Conservation (phyloP, 1,284 basidiomycete genomes). For the Cryptococcus neoformans region DNA sequence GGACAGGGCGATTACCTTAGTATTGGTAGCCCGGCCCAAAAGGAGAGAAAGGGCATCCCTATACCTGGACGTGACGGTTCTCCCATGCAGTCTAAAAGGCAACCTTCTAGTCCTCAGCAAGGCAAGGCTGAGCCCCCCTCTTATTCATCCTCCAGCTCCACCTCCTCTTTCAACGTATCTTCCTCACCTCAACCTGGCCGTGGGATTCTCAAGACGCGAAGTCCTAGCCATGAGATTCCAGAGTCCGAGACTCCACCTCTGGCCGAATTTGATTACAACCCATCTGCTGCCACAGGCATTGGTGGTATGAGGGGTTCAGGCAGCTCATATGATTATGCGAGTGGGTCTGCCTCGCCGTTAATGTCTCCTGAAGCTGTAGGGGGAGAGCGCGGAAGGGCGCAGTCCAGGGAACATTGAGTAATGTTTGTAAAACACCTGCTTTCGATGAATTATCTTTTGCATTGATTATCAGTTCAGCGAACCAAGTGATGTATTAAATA, state of each 20-base stretch:
- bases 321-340: constrained; percentile 9
- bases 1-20: constrained; percentile 62
- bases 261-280: constrained; percentile 48
- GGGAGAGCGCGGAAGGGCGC: constrained; percentile 29
- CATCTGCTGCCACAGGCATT: constrained; percentile 48
- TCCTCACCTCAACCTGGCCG: constrained; percentile 29
- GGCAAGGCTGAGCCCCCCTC: constrained; percentile 8
- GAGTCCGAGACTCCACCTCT: constrained; percentile 32
- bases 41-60: neutral
- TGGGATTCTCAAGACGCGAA: constrained; percentile 46
- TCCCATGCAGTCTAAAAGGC: neutral
- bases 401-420: constrained; percentile 21
- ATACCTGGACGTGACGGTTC: neutral
- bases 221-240: constrained; percentile 23
- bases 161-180: constrained; percentile 22
- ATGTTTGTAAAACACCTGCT: too few relatives aligned
- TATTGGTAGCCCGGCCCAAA: constrained; percentile 28
- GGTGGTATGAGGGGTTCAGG: constrained; percentile 39
- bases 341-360: constrained; percentile 23
- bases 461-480: too few relatives aligned
- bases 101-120: neutral
- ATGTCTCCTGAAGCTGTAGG: constrained; percentile 19
- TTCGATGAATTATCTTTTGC: too few relatives aligned
- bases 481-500: too few relatives aligned
- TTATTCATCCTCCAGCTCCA: constrained; percentile 23